These are phyloP conservation scores for Hippophae tibetana DNA, from an alignment of 306 rosid species.

Conservation along the genomic window DNA sequence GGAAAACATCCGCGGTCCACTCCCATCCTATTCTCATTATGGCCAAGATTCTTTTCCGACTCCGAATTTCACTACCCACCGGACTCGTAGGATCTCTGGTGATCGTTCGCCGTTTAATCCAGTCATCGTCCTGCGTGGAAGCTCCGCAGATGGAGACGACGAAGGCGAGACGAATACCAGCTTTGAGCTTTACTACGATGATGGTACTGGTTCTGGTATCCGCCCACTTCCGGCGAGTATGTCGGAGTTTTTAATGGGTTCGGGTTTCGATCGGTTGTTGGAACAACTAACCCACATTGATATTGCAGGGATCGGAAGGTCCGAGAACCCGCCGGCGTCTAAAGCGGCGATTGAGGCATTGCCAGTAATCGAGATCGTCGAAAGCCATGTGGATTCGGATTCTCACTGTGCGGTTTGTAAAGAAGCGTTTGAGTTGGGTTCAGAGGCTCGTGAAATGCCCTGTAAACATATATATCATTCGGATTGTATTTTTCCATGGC, in stretches of 20 bases:
- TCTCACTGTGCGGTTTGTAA: constrained; percentile 91
- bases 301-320: constrained; percentile 60
- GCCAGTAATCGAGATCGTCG: constrained; percentile 65
- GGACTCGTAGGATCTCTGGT: constrained; percentile 42
- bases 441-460: constrained; percentile 87
- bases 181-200: constrained; percentile 77
- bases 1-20: constrained; percentile 29
- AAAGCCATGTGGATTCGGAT: constrained; percentile 40
- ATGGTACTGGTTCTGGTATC: constrained; percentile 73
- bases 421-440: constrained; percentile 63
- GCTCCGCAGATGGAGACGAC: constrained; percentile 15
- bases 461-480: constrained; percentile 63
- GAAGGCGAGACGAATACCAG: constrained; percentile 28
- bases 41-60: constrained; percentile 20
- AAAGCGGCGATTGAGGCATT: constrained; percentile 76
- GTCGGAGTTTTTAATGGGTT: constrained; percentile 72
- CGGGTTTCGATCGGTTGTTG: constrained; percentile 70
- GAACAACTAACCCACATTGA: constrained; percentile 88
- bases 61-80: constrained; percentile 32
- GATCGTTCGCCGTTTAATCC: constrained; percentile 72
- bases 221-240: constrained; percentile 67
- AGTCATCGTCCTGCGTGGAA: constrained; percentile 67
- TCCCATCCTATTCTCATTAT: constrained; percentile 21
- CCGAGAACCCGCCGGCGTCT: constrained; percentile 87
- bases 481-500: neutral